Percentiles rank a stretch among this genome's conserved stretches.
Conservation (phyloP, 1,139 yeast species). For the Yamadazyma spencermartinsiae region DNA sequence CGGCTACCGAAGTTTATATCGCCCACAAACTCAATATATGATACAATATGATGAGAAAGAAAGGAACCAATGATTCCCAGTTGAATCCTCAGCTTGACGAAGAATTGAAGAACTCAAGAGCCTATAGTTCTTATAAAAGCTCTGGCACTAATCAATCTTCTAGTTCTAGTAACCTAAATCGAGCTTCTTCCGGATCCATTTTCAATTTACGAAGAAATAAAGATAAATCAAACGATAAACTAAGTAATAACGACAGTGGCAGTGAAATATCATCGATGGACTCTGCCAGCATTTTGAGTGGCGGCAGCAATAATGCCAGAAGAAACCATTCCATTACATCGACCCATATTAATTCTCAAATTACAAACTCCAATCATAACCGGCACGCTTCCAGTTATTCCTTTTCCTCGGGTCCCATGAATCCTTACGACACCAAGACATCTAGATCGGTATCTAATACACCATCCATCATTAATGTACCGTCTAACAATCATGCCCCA, state of each 20-base stretch:
- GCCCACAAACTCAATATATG: neutral
- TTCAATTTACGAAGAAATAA: constrained; percentile 36
- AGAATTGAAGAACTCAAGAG: constrained; percentile 34
- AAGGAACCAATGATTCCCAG: constrained; percentile 23
- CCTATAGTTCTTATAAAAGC: constrained; percentile 25
- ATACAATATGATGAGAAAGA: constrained; percentile 21
- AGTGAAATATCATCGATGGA: constrained; percentile 41
- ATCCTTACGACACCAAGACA: constrained; percentile 33
- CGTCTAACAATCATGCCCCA: neutral
- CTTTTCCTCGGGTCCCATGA: constrained; percentile 24
- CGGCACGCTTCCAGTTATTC: constrained; percentile 45
- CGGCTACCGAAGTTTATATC: neutral
- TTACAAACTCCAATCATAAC: constrained; percentile 34
- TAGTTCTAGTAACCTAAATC: constrained; percentile 15
- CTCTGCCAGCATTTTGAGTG: constrained; percentile 31
- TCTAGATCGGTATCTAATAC: constrained; percentile 9
- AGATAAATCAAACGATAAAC: constrained; percentile 16
- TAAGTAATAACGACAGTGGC: constrained; percentile 21
- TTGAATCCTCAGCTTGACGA: constrained; percentile 29
- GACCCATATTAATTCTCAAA: constrained; percentile 25
- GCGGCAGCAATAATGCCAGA: constrained; percentile 36
- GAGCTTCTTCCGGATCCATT: constrained; percentile 41
- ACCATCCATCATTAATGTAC: neutral
- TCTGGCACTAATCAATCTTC: constrained; percentile 5
- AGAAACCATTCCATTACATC: constrained; percentile 37